Evolutionary conservation across 2,329 filamentous ascomycete species (phyloP), one percentile per base, ranked within the genome.

Genomic region (Diplodia mutila): DNA sequence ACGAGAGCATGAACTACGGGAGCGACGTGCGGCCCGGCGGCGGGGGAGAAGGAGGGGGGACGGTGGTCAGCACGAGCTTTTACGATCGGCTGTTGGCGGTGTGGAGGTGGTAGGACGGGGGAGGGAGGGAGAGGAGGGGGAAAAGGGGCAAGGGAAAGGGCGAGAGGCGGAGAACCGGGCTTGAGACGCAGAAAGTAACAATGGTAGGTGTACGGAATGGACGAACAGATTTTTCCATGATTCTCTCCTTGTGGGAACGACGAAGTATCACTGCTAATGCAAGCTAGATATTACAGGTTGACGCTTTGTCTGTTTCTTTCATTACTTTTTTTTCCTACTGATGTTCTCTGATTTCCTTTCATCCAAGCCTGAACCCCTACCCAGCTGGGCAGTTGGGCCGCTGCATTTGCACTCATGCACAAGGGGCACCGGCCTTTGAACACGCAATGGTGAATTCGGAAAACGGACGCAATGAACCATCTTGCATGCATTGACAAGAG

Each of bases 1-100:
- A 97, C 76, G 84, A 91, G 80, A 97, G 93, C 77, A 97, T 97
- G 93, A 97, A 97, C 74, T 98, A 98, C 77, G 94, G 90, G 7
- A 92, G 91, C 72, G 93, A 94, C 78, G 86, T 88, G 68, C 84
- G 86, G 71, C 84, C 84, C 1, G 73, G 71, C 4, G 34, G 34
- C 34, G 34, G 4, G 9, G 34, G 11, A 4, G 34, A 12, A 11
- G 32, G 32, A 2, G n/a, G 3, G n/a, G 72, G 73, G 67, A 79
- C 81, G 23, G 86, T 89, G 71, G 81, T 93, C 1, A 91, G 89
- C 25, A 92, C 90, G 0, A 93, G 91, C 75, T 94, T 93, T 72
- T 93, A 93, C 71, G 91, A 93, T 77, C 87, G 85, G 74, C 76
- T 90, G 54, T 73, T 93, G 37, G 92, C 90, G 76, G 72, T 91